Conservation (phyloP, 2,329 filamentous ascomycete genomes). For the Thermoascus crustaceus region DNA sequence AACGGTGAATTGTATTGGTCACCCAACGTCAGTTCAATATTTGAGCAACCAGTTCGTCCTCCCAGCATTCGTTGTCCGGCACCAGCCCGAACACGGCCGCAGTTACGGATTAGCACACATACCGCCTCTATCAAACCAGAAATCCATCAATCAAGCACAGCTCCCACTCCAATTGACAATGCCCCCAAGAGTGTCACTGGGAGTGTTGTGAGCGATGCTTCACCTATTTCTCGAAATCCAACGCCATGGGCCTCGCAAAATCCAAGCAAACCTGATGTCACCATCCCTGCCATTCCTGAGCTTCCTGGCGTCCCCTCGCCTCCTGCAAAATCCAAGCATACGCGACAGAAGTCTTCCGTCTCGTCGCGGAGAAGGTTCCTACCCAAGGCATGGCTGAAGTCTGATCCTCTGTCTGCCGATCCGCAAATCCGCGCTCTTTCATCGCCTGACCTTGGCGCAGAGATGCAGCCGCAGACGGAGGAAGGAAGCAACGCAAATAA, state of each 20-base stretch:
- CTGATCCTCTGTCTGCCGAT: slow-evolving; percentile 26
- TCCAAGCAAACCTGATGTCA: slow-evolving; percentile 12
- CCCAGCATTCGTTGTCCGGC: slow-evolving; percentile 26
- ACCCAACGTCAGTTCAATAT: slow-evolving; percentile 11
- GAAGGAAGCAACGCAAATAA: slow-evolving; percentile 23
- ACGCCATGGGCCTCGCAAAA: slow-evolving; percentile 20
- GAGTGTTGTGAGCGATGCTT: slow-evolving; percentile 14
- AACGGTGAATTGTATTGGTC: slow-evolving; percentile 17
- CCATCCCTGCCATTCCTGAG: slow-evolving; percentile 13
- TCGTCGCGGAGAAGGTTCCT: slow-evolving; percentile 27
- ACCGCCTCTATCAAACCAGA: slow-evolving; percentile 20
- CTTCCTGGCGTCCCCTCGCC: slow-evolving; percentile 13
- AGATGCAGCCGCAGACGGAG: slow-evolving; percentile 1
- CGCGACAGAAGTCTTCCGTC: slow-evolving; percentile 25
- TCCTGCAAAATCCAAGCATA: slow-evolving; percentile 15
- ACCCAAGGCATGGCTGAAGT: slow-evolving; percentile 22
- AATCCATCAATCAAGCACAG: slow-evolving; percentile 11
- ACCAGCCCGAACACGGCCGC: slow-evolving; percentile 20
- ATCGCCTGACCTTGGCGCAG: slow-evolving; percentile 5
- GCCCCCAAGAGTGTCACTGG: slow-evolving; percentile 2
- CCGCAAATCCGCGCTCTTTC: slow-evolving; percentile 29
- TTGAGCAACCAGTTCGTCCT: slow-evolving; percentile 20
- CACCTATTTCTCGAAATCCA: slow-evolving; percentile 21
- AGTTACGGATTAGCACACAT: slow-evolving; percentile 23
- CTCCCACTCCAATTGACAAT: slow-evolving; percentile 5